Evolutionary conservation across 192 early-diverging fungal species (phyloP).

Genomic region (Chytriomyces confervae): DNA sequence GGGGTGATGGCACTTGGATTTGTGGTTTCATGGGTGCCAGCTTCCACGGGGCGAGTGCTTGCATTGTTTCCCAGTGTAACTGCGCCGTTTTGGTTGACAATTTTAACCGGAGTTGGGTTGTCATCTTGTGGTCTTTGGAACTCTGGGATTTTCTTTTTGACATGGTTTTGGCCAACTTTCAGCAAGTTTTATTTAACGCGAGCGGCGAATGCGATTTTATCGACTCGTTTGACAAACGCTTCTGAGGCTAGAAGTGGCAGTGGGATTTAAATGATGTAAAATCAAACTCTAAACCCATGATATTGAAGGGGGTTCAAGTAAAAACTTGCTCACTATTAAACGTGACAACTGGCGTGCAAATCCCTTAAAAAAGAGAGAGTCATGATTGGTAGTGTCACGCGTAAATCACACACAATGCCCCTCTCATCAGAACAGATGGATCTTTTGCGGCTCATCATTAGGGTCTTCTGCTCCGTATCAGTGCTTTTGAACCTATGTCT

Average conservation of each 20-base stretch:
- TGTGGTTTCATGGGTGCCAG: constrained; percentile 1
- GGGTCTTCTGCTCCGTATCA: background rate
- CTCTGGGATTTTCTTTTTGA: constrained; percentile 6
- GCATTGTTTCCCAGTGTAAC: background rate
- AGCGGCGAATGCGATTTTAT: too few relatives aligned
- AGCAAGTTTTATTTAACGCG: too few relatives aligned
- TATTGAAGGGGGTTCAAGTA: too few relatives aligned
- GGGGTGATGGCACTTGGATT: constrained; percentile 1
- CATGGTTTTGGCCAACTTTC: constrained; percentile 1
- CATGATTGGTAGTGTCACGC: too few relatives aligned
- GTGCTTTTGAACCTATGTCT: background rate
- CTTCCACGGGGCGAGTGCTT: background rate
- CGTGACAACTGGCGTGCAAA: too few relatives aligned
- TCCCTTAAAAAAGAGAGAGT: too few relatives aligned
- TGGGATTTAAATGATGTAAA: too few relatives aligned
- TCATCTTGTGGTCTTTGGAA: constrained; percentile 20
- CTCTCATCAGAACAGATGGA: background rate
- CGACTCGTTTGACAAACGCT: too few relatives aligned
- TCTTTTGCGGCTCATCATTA: background rate
- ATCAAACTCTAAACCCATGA: too few relatives aligned
- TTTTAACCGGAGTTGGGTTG: background rate
- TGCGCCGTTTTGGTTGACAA: background rate
- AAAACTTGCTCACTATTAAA: too few relatives aligned
- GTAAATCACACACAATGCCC: too few relatives aligned
- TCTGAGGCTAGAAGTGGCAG: too few relatives aligned